Base-by-base conservation (phyloP, 2,329 filamentous ascomycete genomes). In the Fusarium drepaniforme region DNA sequence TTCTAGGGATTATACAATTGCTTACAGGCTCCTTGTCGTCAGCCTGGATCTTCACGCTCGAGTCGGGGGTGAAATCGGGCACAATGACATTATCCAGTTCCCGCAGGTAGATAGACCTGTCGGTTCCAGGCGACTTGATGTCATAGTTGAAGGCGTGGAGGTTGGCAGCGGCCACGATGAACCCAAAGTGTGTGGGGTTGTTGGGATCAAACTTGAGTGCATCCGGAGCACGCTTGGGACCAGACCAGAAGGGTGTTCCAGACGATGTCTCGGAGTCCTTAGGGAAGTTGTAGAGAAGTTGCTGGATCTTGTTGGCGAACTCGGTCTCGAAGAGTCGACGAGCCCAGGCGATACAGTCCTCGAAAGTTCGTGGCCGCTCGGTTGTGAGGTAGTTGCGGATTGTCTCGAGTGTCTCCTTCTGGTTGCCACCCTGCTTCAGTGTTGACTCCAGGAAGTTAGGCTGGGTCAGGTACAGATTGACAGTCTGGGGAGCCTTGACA, bases 141-240 rank as follows among this genome's bases (percentile, higher is more conserved):
- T 94, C 93, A 84, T 98, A 99, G 87, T 99, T 99, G 90, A 97
- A 99, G 1, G 96, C 97, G 79, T 98, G 97, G 30, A 99, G 89
- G 81, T 97, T 97, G 40, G 97, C 95, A 9, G 92, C 97, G 21
- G 97, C 92, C 72, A 97, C 91, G 65, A 99, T 88, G 82, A 98
- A 99, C 42, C 90, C 91, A 81, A 96, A 93, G 84, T 99, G 97
- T 25, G 95, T 97, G 13, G 92, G 88, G 84, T 98, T 97, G 70
- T 92, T 90, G 57, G 92, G 84, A 79, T 98, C 94, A 77, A 99
- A 99, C 83, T 94, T 96, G 81, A 98, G 88, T 74, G 96, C 90
- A 73, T 97, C 95, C 7, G 97, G 97, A 15, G 97, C 97, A 80
- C 97, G 95, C 90, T 99, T 99, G 59, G 97, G 97, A 13, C 97